phyloP scores from a whole-genome alignment of 164 flowering plant genomes.

The Paratinospora sagittata region DNA sequence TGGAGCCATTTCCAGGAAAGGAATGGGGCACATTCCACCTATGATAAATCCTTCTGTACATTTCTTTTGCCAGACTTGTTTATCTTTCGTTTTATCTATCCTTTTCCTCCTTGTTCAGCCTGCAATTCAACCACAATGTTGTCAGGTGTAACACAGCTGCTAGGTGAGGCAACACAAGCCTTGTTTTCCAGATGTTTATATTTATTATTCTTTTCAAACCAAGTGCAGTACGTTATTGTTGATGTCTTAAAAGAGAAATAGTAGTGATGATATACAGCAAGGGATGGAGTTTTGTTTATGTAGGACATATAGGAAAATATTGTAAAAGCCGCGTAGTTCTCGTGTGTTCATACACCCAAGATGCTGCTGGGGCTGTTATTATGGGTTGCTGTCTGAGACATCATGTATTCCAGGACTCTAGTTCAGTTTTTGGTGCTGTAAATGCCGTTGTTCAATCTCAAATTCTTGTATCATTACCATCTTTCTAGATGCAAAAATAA shows the following conservation, averaged over 20 bases:
- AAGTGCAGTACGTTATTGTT: neutral
- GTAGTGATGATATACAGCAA: neutral
- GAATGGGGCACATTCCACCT: neutral
- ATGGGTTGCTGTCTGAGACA: neutral
- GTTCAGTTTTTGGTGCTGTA: neutral
- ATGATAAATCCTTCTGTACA: slow-evolving; percentile 2
- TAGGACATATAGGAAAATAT: neutral
- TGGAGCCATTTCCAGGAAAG: neutral
- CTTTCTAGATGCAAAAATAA: neutral
- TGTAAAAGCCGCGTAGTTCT: neutral
- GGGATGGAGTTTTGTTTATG: neutral
- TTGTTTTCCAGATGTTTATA: neutral
- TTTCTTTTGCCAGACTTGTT: neutral
- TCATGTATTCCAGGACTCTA: neutral
- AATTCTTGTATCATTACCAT: neutral
- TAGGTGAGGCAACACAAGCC: neutral
- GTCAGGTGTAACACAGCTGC: neutral
- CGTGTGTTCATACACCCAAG: neutral
- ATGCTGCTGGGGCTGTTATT: neutral
- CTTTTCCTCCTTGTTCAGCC: neutral
- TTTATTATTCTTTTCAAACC: neutral
- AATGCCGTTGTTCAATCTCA: neutral
- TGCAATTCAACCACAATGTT: neutral
- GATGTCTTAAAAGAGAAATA: neutral
- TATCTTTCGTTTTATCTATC: neutral